Conservation (phyloP, 768 basidiomycete genomes). For the Trametes villosa region DNA sequence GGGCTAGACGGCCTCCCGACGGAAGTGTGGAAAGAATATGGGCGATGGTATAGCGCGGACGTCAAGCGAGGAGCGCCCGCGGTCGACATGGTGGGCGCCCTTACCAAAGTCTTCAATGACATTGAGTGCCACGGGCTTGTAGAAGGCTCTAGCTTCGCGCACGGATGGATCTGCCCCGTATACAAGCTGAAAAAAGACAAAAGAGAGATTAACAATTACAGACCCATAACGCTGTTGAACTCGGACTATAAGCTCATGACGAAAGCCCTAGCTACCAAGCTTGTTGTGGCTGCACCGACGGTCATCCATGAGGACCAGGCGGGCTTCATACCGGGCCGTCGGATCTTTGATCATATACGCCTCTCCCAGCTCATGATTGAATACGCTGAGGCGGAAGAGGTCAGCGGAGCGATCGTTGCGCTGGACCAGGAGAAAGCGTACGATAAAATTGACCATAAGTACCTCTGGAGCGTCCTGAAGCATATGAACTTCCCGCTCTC, state of each 20-base stretch:
- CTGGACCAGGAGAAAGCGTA: no score
- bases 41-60: constrained; percentile 11
- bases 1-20: constrained; percentile 15
- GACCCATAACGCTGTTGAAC: constrained; percentile 29
- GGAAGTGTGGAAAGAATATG: constrained; percentile 18
- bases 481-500: constrained; percentile 1
- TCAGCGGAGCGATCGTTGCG: constrained; percentile 18
- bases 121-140: not conserved
- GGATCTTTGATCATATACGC: constrained; percentile 38
- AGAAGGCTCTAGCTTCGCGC: constrained; percentile 23
- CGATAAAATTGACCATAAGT: constrained; percentile 23
- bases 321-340: constrained; percentile 41
- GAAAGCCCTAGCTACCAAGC: constrained; percentile 24
- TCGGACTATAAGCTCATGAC: constrained; percentile 21
- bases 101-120: constrained; percentile 1
- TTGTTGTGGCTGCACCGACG: constrained; percentile 22
- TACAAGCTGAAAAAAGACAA: constrained; percentile 3
- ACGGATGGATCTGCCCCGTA: constrained; percentile 42
- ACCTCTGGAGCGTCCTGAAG: constrained; percentile 16
- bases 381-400: constrained; percentile 15
- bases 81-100: not conserved
- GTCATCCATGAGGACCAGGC: constrained; percentile 42
- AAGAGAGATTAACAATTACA: constrained; percentile 16
- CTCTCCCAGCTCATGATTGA: constrained; percentile 28
- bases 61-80: not conserved